phyloP scores from a whole-genome alignment of 371 early-diverging fungal genomes.

The Mortierella sp. region DNA sequence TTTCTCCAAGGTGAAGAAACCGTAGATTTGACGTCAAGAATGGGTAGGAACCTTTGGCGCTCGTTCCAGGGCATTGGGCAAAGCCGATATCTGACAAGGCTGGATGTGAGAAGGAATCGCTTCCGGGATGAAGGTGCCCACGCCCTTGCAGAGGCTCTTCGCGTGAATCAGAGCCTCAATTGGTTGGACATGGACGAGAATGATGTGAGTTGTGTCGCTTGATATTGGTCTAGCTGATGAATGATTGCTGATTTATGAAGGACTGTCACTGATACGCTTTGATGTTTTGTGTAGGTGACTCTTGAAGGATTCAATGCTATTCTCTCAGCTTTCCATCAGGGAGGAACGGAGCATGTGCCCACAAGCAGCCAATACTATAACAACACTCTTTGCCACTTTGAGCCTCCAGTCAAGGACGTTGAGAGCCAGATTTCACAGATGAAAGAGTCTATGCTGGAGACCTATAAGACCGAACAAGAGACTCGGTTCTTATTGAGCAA shows the following conservation, averaged over 20 bases:
- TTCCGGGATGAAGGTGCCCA: slow-evolving; percentile 41
- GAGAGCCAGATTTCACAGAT: slow-evolving; percentile 24
- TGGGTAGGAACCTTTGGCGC: slow-evolving; percentile 49
- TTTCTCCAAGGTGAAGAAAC: slow-evolving; percentile 46
- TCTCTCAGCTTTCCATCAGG: slow-evolving; percentile 42
- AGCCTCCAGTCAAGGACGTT: slow-evolving; percentile 25
- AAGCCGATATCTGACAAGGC: slow-evolving; percentile 44
- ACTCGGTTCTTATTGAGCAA: slow-evolving; percentile 44
- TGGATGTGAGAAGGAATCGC: slow-evolving; percentile 38
- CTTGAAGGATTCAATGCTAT: slow-evolving; percentile 47
- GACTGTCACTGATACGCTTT: not conserved
- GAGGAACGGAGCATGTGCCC: slow-evolving; percentile 46
- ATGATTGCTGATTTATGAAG: not conserved
- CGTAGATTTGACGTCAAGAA: slow-evolving; percentile 30
- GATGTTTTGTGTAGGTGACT: slow-evolving; percentile 16
- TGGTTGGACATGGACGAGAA: slow-evolving; percentile 51
- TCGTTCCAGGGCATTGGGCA: slow-evolving; percentile 39
- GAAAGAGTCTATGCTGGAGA: slow-evolving; percentile 43
- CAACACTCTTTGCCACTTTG: slow-evolving; percentile 40
- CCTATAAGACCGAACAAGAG: slow-evolving; percentile 50
- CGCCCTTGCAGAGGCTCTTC: slow-evolving; percentile 44
- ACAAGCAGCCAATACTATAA: slow-evolving; percentile 30
- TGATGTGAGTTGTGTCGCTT: slow-evolving; percentile 18
- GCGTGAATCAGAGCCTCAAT: slow-evolving; percentile 35
- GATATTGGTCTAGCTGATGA: not conserved